Evolutionary conservation across 2,329 filamentous ascomycete genomes (phyloP).

Genomic region (Aspergillus udagawae): DNA sequence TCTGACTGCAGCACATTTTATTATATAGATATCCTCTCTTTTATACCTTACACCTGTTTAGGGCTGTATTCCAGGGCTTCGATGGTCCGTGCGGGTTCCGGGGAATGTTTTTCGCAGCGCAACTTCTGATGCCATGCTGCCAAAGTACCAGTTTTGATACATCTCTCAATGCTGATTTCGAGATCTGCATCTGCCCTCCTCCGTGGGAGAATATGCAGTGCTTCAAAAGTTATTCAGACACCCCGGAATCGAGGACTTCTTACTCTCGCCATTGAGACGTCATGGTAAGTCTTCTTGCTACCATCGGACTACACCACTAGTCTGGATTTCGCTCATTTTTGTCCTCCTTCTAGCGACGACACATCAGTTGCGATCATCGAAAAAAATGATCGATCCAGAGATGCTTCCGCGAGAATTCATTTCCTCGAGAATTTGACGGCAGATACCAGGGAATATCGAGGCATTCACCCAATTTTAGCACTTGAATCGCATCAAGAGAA

Average conservation of each 20-base stretch:
- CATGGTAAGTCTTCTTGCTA: slow-evolving; percentile 31
- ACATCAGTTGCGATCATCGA: slow-evolving; percentile 82
- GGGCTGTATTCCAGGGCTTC: slow-evolving; percentile 23
- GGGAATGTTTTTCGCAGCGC: slow-evolving; percentile 17
- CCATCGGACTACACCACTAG: not conserved
- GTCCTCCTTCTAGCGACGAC: slow-evolving; percentile 62
- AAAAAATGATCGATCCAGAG: slow-evolving; percentile 36
- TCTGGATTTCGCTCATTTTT: slow-evolving; percentile 2
- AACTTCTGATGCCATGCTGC: not conserved
- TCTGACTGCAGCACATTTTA: not conserved
- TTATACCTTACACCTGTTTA: slow-evolving; percentile 6
- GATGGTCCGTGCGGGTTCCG: slow-evolving; percentile 26
- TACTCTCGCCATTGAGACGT: slow-evolving; percentile 46
- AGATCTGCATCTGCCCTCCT: slow-evolving; percentile 14
- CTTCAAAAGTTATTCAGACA: slow-evolving; percentile 4
- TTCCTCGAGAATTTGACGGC: slow-evolving; percentile 81
- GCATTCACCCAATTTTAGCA: slow-evolving; percentile 75
- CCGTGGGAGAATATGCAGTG: slow-evolving; percentile 14
- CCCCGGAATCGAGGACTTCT: slow-evolving; percentile 28
- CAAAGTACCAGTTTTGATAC: not conserved
- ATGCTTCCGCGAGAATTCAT: slow-evolving; percentile 54
- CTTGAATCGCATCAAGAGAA: slow-evolving; percentile 70
- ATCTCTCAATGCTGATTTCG: slow-evolving; percentile 23
- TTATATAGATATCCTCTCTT: not conserved
- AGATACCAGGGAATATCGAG: slow-evolving; percentile 68